Conservation (phyloP, 2,329 filamentous ascomycete genomes). For the Aspergillus phoenicis region DNA sequence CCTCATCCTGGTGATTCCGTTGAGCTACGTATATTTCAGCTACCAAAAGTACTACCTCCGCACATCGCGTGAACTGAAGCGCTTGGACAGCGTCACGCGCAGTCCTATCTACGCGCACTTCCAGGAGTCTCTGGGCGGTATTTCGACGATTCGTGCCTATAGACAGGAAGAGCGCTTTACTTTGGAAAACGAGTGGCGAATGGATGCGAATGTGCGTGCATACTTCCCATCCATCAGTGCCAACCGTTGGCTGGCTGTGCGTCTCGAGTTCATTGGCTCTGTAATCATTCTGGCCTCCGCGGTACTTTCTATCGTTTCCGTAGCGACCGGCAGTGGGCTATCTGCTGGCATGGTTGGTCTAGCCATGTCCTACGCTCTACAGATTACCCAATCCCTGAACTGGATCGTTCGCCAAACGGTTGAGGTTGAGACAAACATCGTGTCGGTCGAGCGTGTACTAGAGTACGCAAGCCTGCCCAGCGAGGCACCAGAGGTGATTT, state of each 20-base stretch:
- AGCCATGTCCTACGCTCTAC: conserved; percentile 93
- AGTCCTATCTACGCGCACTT: conserved; percentile 98
- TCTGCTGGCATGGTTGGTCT: conserved; percentile 81
- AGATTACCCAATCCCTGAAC: conserved; percentile 96
- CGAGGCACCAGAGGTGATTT: conserved; percentile 92
- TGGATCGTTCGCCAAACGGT: conserved; percentile 99
- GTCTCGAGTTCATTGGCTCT: conserved; percentile 92
- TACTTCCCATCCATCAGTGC: conserved; percentile 96
- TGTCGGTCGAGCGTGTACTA: conserved; percentile 94
- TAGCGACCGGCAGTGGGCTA: conserved; percentile 66
- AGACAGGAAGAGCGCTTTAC: conserved; percentile 84
- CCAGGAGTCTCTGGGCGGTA: conserved; percentile 91
- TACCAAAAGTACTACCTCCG: conserved; percentile 97
- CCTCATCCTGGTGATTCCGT: conserved; percentile 75
- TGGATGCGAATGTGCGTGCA: conserved; percentile 89
- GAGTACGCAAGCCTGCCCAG: conserved; percentile 91
- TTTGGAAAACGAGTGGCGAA: conserved; percentile 94
- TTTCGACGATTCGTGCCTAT: conserved; percentile 94
- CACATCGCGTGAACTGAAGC: conserved; percentile 93
- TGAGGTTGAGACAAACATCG: conserved; percentile 99
- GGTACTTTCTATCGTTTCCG: conserved; percentile 77
- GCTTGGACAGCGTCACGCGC: conserved; percentile 89
- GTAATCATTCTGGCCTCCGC: conserved; percentile 89
- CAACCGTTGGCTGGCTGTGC: conserved; percentile 90
- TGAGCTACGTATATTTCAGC: conserved; percentile 80